phyloP scores from a whole-genome alignment of 768 basidiomycete genomes.

The Tricholoma sp. region DNA sequence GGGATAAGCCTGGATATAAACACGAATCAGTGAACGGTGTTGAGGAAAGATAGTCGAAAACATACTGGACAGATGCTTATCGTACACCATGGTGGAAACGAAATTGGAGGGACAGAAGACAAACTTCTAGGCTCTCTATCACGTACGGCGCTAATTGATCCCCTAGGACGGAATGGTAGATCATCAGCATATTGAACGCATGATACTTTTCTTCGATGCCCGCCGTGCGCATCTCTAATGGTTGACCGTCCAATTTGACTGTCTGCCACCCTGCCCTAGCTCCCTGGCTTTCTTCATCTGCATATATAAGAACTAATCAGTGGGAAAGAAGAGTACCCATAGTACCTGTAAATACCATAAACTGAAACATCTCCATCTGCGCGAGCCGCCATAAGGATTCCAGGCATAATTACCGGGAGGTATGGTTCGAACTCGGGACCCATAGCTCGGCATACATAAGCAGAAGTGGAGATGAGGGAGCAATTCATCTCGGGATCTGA shows the following conservation, averaged over 20 bases:
- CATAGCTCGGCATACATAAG: constrained; percentile 82
- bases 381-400: constrained; percentile 64
- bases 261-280: constrained; percentile 78
- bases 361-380: constrained; percentile 75
- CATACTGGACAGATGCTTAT: constrained; percentile 73
- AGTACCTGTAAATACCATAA: constrained; percentile 45
- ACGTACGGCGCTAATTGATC: constrained; percentile 69
- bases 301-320: constrained; percentile 34
- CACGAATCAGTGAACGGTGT: background rate
- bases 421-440: constrained; percentile 84
- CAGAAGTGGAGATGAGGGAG: constrained; percentile 84
- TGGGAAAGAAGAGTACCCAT: background rate
- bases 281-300: constrained; percentile 46
- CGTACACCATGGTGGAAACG: constrained; percentile 83
- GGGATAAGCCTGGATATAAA: constrained; percentile 55
- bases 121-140: constrained; percentile 62
- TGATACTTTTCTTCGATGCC: constrained; percentile 84
- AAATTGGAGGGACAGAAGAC: constrained; percentile 65
- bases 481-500: constrained; percentile 66
- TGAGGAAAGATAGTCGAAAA: constrained; percentile 10
- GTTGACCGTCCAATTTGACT: constrained; percentile 69
- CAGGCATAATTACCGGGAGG: constrained; percentile 79
- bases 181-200: constrained; percentile 81
- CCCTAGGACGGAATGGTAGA: constrained; percentile 67
- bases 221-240: constrained; percentile 71